Evolutionary conservation across 73 alveolate species (phyloP).

Genomic region (Paramecium octaurelia): DNA sequence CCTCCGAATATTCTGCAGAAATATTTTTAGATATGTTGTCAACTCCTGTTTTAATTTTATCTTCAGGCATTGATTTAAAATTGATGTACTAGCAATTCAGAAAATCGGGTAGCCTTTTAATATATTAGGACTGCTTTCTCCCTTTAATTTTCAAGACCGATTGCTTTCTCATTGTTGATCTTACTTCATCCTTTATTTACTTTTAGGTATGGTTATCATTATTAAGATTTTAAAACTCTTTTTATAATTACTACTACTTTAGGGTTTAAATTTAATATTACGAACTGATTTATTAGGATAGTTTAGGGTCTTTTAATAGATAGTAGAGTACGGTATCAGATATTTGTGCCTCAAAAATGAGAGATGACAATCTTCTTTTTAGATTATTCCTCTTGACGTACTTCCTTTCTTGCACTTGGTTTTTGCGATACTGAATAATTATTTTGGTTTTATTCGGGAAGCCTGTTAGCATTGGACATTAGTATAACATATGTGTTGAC

Average conservation of each 20-base stretch:
- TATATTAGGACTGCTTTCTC: not conserved
- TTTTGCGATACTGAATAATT: not conserved
- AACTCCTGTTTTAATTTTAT: not conserved
- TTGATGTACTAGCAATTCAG: not conserved
- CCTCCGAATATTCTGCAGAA: not conserved
- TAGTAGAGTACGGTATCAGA: not conserved
- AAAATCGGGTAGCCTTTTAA: not conserved
- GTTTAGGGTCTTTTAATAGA: not conserved
- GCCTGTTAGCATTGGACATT: constrained; percentile 50
- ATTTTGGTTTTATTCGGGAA: constrained; percentile 24
- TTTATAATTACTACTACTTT: not conserved
- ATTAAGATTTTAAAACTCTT: not conserved
- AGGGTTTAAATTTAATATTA: not conserved
- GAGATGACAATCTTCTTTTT: not conserved
- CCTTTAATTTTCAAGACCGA: not conserved
- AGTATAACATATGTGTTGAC: not conserved
- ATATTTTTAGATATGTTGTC: not conserved
- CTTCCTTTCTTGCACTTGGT: not conserved
- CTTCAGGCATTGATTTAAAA: not conserved
- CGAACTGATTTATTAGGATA: not conserved
- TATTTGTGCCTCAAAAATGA: not conserved
- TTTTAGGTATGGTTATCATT: not conserved
- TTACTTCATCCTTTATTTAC: not conserved
- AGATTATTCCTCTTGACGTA: not conserved
- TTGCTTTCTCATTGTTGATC: not conserved